Base-by-base conservation (phyloP, 2,329 filamentous ascomycete genomes). In the Bipolaris sorokiniana region DNA sequence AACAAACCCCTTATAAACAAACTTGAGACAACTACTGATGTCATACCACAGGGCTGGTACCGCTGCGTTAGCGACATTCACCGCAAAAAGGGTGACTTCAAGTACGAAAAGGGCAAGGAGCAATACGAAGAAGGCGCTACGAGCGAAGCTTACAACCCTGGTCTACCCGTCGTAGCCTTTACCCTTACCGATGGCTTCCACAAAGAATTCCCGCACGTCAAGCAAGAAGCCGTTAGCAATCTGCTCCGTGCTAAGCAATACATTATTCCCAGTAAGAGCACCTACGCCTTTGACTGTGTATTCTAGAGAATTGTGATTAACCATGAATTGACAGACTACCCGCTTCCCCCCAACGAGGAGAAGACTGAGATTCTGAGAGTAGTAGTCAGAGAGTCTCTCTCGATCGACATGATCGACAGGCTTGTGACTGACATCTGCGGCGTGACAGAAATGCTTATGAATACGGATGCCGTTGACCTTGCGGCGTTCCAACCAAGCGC, bases 111-210 rank as follows among this genome's bases (percentile, higher is more conserved):
- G 28, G 76, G 77, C 1, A 77, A 80, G 59, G 71, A 77, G 22
- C 73, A 77, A 5, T 80, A 78, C 48, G 77, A 77, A 38, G 77
- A 76, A 9, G 78, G 78, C 22, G 82, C 87, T 63, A 85, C 81
- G 0, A 74, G 70, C 5, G 84, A 83, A 1, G 82, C 83, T 49
- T 90, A 88, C 76, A 84, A 87, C 44, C 81, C 87, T 1, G 88
- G 88, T 3, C 75, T 90, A 5, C 88, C 88, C 0, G 88, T 90
- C 1, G 87, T 90, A n/a, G 82, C 88, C 0, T 90, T 90, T 74
- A 80, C 82, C 11, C 80, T 90, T 58, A 83, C 81, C 11, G 84
- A 89, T 61, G 79, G 82, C 7, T 89, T 69, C 62, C 83, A 83
- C 69, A 78, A 81, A 56, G 75, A 86, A 41, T 89, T 81, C 71